Percentiles rank a stretch among this genome's conserved stretches.
Evolutionary conservation across 169 alveolate genomes (phyloP).

Genomic region (Plasmodium inui): DNA sequence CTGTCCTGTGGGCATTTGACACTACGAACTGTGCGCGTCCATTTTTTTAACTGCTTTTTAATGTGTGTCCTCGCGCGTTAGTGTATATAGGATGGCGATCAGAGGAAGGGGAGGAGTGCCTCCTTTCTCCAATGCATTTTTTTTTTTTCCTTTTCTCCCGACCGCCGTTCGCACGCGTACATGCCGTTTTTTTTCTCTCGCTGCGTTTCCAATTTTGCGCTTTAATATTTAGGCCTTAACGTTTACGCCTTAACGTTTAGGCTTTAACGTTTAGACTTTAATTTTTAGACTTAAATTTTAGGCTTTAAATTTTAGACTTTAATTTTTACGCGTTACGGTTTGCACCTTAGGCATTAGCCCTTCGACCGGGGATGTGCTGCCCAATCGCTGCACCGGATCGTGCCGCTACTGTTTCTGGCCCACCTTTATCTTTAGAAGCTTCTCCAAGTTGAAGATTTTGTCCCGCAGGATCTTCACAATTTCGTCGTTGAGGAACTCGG

Average conservation of each 20-base stretch:
- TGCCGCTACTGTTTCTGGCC: not conserved
- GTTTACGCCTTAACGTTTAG: not conserved
- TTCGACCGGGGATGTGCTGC: not conserved
- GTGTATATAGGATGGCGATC: not conserved
- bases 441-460: constrained; percentile 41
- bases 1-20: not conserved
- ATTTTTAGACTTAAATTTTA: no score
- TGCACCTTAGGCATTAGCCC: not conserved
- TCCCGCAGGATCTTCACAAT: constrained; percentile 38
- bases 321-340: not conserved
- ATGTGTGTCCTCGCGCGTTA: not conserved
- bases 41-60: not conserved
- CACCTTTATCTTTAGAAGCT: constrained; percentile 54
- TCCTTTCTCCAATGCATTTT: not conserved
- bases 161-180: not conserved
- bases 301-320: not conserved
- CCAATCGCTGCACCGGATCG: not conserved
- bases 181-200: not conserved
- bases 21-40: not conserved
- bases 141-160: not conserved
- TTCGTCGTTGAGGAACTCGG: constrained; percentile 35
- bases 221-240: not conserved
- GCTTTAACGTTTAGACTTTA: not conserved
- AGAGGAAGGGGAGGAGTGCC: not conserved
- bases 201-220: not conserved